Conservation (phyloP, 2,329 filamentous ascomycete species). For the Penicillium sp. region DNA sequence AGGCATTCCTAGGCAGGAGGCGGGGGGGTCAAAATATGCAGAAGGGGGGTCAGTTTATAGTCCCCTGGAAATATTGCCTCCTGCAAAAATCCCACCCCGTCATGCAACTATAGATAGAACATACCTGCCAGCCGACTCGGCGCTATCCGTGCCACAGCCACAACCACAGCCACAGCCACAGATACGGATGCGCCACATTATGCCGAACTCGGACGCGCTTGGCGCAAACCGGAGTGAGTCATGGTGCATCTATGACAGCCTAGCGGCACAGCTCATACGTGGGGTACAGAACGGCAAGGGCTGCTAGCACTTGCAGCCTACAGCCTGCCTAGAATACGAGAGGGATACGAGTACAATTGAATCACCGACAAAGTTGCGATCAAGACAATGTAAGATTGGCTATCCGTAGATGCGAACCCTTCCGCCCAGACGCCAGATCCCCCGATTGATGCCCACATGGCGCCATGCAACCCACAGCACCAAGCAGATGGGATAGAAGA, state of each 20-base stretch:
- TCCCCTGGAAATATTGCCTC: not conserved
- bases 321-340: not conserved
- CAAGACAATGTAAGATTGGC: slow-evolving; percentile 5
- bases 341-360: not conserved
- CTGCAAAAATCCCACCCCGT: not conserved
- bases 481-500: slow-evolving; percentile 13
- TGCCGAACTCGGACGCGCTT: not conserved
- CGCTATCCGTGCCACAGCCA: not conserved
- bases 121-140: not conserved
- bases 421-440: slow-evolving; percentile 3
- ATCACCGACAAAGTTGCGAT: not conserved
- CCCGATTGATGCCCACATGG: slow-evolving; percentile 1
- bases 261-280: not conserved
- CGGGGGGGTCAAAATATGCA: too few species aligned
- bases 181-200: not conserved
- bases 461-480: slow-evolving; percentile 4
- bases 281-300: not conserved
- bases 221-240: slow-evolving; percentile 1
- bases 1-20: too few species aligned
- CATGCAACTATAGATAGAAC: not conserved
- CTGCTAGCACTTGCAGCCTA: not conserved
- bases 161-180: not conserved
- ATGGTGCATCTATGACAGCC: not conserved
- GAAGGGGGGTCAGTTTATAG: too few species aligned
- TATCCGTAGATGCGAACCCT: slow-evolving; percentile 6